These are phyloP conservation scores for Cordyceps fumosorosea DNA, from an alignment of 2,329 filamentous ascomycete species.

Conservation along the genomic window DNA sequence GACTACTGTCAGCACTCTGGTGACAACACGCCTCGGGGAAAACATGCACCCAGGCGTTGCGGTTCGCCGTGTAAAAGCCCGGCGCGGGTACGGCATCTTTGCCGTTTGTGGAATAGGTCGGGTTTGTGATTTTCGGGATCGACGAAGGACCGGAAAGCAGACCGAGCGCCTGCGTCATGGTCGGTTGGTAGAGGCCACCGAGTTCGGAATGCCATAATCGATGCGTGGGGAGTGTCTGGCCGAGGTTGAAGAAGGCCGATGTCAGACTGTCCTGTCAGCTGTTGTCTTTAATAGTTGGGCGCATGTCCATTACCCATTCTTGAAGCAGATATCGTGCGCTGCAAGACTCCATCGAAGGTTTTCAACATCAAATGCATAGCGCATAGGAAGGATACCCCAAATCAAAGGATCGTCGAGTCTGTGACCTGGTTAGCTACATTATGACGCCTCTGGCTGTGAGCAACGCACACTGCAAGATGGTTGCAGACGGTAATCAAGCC, in stretches of 20 bases:
- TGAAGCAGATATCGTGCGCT: slow-evolving; percentile 93
- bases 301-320: slow-evolving; percentile 56
- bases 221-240: slow-evolving; percentile 87
- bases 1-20: slow-evolving; percentile 68
- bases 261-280: slow-evolving; percentile 44
- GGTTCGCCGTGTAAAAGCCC: slow-evolving; percentile 61
- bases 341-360: slow-evolving; percentile 86
- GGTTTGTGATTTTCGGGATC: slow-evolving; percentile 43
- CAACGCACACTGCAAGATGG: slow-evolving; percentile 35
- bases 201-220: slow-evolving; percentile 68
- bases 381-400: slow-evolving; percentile 80
- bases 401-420: slow-evolving; percentile 92
- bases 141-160: slow-evolving; percentile 56
- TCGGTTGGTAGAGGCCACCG: slow-evolving; percentile 86
- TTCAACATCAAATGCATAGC: slow-evolving; percentile 62
- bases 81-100: slow-evolving; percentile 62
- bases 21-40: slow-evolving; percentile 95
- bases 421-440: slow-evolving; percentile 15
- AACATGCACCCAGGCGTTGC: slow-evolving; percentile 83
- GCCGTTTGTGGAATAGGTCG: slow-evolving; percentile 60
- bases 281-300: neutral
- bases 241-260: slow-evolving; percentile 76
- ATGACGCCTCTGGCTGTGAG: neutral
- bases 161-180: slow-evolving; percentile 76
- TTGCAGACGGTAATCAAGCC: slow-evolving; percentile 70